Percentiles rank a stretch among this genome's conserved stretches.
Conservation (phyloP, 176 grass and related monocot species). For the Bothriochloa decipiens region DNA sequence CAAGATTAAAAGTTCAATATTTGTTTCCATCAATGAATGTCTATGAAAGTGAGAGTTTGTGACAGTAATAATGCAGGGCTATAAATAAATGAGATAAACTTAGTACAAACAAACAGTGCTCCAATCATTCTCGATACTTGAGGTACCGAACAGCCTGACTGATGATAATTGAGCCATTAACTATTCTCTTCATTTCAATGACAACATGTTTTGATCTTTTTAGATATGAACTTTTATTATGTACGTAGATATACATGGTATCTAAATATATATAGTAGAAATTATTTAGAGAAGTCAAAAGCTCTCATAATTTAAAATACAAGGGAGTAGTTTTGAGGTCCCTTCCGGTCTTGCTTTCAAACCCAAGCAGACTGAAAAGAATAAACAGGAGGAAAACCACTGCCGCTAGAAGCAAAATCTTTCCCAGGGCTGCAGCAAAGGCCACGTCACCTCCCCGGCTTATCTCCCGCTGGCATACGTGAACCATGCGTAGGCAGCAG, state of each 20-base stretch:
- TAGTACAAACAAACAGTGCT: background rate
- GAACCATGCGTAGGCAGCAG: conserved; percentile 7
- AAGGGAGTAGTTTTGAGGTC: background rate
- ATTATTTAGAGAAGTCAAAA: background rate
- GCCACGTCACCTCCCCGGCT: conserved; percentile 34
- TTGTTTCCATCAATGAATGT: background rate
- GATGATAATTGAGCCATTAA: no score
- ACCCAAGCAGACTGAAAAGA: background rate
- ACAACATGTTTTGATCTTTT: background rate
- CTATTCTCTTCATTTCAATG: background rate
- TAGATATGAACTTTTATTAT: no score
- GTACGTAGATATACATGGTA: no score
- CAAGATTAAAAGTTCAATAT: background rate
- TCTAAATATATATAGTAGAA: no score
- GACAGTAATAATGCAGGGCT: background rate
- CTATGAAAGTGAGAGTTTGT: background rate
- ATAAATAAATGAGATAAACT: background rate
- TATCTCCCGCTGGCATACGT: conserved; percentile 1
- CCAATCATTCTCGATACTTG: background rate
- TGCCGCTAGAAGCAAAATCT: background rate
- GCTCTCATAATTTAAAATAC: background rate
- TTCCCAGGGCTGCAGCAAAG: conserved; percentile 9
- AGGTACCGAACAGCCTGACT: background rate
- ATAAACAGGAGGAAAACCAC: background rate
- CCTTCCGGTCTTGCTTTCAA: background rate